These are phyloP conservation scores for Hypoxylon cercidicola DNA, from an alignment of 495 filamentous ascomycete genomes.

Conservation along the genomic window DNA sequence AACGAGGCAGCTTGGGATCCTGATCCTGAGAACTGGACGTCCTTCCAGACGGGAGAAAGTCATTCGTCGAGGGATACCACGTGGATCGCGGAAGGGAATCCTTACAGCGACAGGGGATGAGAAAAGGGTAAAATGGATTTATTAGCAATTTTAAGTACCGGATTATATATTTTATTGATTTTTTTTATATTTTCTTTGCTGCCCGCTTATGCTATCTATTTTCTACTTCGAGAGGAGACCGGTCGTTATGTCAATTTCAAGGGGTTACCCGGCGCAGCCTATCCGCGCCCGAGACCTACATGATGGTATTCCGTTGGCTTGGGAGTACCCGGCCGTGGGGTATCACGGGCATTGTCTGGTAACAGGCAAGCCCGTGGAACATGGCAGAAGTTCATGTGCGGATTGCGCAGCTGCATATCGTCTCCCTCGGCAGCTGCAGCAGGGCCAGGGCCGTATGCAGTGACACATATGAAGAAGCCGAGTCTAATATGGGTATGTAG, in stretches of 20 bases:
- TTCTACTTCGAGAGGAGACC: background rate
- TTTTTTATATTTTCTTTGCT: conserved; percentile 12
- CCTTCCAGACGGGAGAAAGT: conserved; percentile 22
- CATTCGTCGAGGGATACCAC: conserved; percentile 36
- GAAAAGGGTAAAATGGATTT: background rate
- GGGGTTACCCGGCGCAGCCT: conserved; percentile 5
- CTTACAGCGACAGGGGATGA: conserved; percentile 21
- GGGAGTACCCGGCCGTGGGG: conserved; percentile 37
- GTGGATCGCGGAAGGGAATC: conserved; percentile 35
- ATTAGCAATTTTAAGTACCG: conserved; percentile 8
- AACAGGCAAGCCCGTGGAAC: conserved; percentile 23
- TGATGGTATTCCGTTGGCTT: conserved; percentile 35
- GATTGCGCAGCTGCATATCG: conserved; percentile 31
- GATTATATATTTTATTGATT: conserved; percentile 12
- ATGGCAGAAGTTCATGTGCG: conserved; percentile 34
- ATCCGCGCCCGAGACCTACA: conserved; percentile 38
- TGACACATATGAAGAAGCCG: conserved; percentile 11
- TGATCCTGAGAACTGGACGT: conserved; percentile 30
- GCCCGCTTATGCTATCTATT: background rate
- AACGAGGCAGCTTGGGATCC: conserved; percentile 25
- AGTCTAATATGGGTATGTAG: conserved; percentile 2
- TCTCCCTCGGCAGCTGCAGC: conserved; percentile 34
- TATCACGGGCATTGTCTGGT: conserved; percentile 12
- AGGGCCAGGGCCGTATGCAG: conserved; percentile 26
- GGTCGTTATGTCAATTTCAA: conserved; percentile 11